Evolutionary conservation across 257 asterid genomes (phyloP).

Genomic region (Ilex aquifolium): DNA sequence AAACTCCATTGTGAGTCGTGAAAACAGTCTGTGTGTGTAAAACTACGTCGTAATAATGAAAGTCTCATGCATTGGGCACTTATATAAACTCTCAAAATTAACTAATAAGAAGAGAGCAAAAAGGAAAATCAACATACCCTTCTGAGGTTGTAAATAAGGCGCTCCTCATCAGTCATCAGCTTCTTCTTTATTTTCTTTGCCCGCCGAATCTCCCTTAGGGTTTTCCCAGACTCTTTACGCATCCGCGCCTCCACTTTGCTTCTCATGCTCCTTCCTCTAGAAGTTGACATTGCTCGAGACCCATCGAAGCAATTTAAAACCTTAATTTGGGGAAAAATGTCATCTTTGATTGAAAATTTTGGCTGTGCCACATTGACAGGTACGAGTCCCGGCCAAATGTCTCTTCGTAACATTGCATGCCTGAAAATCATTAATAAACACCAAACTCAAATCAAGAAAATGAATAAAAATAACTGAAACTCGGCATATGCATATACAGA

Average conservation of each 20-base stretch:
- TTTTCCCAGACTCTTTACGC: slow-evolving; percentile 78
- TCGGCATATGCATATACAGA: neutral
- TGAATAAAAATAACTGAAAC: neutral
- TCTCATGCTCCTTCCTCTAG: slow-evolving; percentile 63
- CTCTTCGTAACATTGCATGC: slow-evolving; percentile 15
- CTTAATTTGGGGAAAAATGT: slow-evolving; percentile 4
- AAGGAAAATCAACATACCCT: slow-evolving; percentile 38
- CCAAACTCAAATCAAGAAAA: neutral
- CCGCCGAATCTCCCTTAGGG: slow-evolving; percentile 77
- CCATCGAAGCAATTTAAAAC: slow-evolving; percentile 40
- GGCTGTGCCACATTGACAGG: slow-evolving; percentile 16
- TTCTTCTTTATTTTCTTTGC: slow-evolving; percentile 62
- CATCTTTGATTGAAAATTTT: slow-evolving; percentile 10
- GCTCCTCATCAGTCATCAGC: slow-evolving; percentile 89
- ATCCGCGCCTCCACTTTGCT: slow-evolving; percentile 88
- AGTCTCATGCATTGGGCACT: too few relatives aligned
- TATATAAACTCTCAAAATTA: too few relatives aligned
- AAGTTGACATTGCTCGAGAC: slow-evolving; percentile 56
- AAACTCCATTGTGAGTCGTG: too few relatives aligned
- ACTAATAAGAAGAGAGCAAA: neutral
- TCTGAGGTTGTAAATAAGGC: slow-evolving; percentile 73
- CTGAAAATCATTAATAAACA: slow-evolving; percentile 3
- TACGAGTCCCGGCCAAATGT: slow-evolving; percentile 13
- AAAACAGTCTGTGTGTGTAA: too few relatives aligned
- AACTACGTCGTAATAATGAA: too few relatives aligned